Base-by-base conservation (phyloP, 371 early-diverging fungal species). In the Amoeboaphelidium protococcarum region DNA sequence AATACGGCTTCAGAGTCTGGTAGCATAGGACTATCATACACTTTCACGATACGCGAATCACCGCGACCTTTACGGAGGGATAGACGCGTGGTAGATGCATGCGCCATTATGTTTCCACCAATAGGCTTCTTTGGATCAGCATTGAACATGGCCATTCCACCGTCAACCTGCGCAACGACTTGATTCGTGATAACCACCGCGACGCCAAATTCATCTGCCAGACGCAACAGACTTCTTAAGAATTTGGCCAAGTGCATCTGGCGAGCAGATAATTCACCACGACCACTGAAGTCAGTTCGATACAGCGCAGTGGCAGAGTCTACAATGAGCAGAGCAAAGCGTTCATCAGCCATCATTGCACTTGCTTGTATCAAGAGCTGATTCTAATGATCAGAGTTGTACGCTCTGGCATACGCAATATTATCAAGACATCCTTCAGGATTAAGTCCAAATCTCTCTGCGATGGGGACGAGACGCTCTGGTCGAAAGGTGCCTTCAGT, bases 401-500 rank as follows among this genome's bases (percentile, higher is more conserved):
- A 89, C 2, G 95, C 98, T 23, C 96, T 73, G 1, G 98, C 99
- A 58, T 78, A 82, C 0, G 89, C 88, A 40, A 99, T 82, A 58
- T 98, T 96, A 27, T 91, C 90, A 42, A 99, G 60, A 0, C 84
- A 88, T 43, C 79, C 80, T 43, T 81, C 80, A 0, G 80, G 78
- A 58, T 86, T 78, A 47, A 98, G 58, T 22, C 76, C 79, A 64
- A 70, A 92, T 50, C 77, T 67, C 59, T 88, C 78, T n/a, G 96
- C 87, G 44, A 90, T 80, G 2, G 90, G 71, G 12, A 86, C 57
- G 13, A 91, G 59, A 43, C 98, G 69, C 54, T 81, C 88, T 0
- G 99, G 85, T 45, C 99, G 74, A 63, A 99, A 98, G 0, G 98
- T 99, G 26, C 90, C 90, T 64, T 99, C 99, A 0, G 98, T 99